Evolutionary conservation across 208 protist genomes (phyloP), one percentile per base, ranked within the genome.

Genomic region (Trypanosoma theileri): DNA sequence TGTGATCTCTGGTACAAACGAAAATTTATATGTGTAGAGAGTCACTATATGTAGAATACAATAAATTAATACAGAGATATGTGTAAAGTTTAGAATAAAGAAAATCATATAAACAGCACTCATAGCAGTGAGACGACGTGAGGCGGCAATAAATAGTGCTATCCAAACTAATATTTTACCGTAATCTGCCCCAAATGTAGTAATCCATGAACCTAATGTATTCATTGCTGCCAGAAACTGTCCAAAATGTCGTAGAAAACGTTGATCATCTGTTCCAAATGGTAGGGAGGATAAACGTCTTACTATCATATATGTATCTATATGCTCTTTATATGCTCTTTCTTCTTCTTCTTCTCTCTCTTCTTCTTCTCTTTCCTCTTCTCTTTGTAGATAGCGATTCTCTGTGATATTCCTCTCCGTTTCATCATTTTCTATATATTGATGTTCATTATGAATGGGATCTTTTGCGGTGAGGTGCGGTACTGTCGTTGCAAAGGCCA

Each of bases 21-120:
- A 76, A 58, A 73, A 77, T 28, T 71, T 21, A 51, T 71, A 77
- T n/a, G 58, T 66, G 59, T 77, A 77, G 1, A 77, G 11, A 16
- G 53, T 48, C 16, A 72, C 17, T 24, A 77, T 66, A 35, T 77
- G 72, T 31, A 77, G 42, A 13, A 71, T 51, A 35, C 72, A 71
- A n/a, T 77, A 77, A 7, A 77, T 42, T 41, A 77, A 63, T 8
- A 68, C 57, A 48, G 58, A 59, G 41, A 77, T 40, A 22, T 66
- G 59, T 11, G 61, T 66, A 26, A 66, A 53, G 54, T 77, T 56
- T 24, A 77, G 54, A 45, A 77, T 19, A 28, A 77, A 72, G 40
- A 77, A 77, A 8, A 73, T 11, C 16, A 72, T 55, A 58, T 77
- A 77, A 16, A 63, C 58, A 12, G 65, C 58, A 42, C 17, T 55